Conservation (phyloP, 768 basidiomycete genomes). For the Serendipita sp. region DNA sequence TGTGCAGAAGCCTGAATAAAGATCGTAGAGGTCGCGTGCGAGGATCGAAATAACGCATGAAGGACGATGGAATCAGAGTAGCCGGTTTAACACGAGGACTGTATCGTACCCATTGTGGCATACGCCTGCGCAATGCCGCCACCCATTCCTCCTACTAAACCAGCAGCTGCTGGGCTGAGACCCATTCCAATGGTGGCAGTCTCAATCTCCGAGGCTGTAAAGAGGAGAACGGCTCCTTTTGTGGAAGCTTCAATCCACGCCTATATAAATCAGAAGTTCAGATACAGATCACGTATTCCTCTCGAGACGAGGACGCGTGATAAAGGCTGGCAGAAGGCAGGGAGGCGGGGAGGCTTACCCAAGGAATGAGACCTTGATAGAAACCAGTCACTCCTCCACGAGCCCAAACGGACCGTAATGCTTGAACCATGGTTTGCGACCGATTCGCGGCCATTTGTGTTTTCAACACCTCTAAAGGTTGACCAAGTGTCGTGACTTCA, state of each 20-base stretch:
- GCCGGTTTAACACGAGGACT: neutral
- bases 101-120: conserved; percentile 88
- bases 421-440: conserved; percentile 76
- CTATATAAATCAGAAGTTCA: conserved; percentile 24
- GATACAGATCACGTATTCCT: conserved; percentile 8
- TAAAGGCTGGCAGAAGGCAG: neutral
- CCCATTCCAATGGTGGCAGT: conserved; percentile 46
- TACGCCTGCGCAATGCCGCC: conserved; percentile 97
- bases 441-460: conserved; percentile 99
- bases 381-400: conserved; percentile 82
- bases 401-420: conserved; percentile 73
- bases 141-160: conserved; percentile 91
- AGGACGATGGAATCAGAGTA: neutral
- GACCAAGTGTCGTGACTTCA: conserved; percentile 93
- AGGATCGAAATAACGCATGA: neutral
- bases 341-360: conserved; percentile 39
- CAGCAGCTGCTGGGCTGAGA: conserved; percentile 64
- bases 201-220: conserved; percentile 93
- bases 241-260: conserved; percentile 99
- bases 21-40: neutral
- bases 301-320: neutral
- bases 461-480: conserved; percentile 95
- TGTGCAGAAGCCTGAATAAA: conserved; percentile 73
- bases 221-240: conserved; percentile 90
- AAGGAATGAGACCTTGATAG: conserved; percentile 97